phyloP scores from a whole-genome alignment of 2,329 filamentous ascomycete species.

The Corniculantispora saksenae region DNA sequence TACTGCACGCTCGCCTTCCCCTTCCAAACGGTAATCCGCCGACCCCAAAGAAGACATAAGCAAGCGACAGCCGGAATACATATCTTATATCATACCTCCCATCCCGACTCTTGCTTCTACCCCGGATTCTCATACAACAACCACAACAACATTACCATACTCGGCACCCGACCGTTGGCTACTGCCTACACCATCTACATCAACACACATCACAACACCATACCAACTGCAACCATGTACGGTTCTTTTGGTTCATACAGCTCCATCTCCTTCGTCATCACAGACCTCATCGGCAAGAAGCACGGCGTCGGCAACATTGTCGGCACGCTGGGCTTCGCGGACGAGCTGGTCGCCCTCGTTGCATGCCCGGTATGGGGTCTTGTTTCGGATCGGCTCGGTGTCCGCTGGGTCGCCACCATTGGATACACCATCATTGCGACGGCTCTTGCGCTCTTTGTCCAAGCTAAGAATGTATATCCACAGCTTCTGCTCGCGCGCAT shows the following conservation, averaged over 20 bases:
- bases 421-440: slow-evolving; percentile 83
- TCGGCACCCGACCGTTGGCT: neutral
- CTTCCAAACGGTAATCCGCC: slow-evolving; percentile 4
- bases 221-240: slow-evolving; percentile 43
- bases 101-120: slow-evolving; percentile 1
- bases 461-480: slow-evolving; percentile 84
- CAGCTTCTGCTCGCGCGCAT: slow-evolving; percentile 82
- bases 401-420: slow-evolving; percentile 69
- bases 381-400: slow-evolving; percentile 74
- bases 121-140: slow-evolving; percentile 1
- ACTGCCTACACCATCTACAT: neutral
- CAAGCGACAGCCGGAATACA: slow-evolving; percentile 12
- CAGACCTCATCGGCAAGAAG: slow-evolving; percentile 75
- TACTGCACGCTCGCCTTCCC: slow-evolving; percentile 3
- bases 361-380: slow-evolving; percentile 81
- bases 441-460: slow-evolving; percentile 77
- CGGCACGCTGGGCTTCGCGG: slow-evolving; percentile 80
- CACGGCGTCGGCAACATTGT: slow-evolving; percentile 76
- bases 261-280: slow-evolving; percentile 81
- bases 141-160: neutral
- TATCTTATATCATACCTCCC: slow-evolving; percentile 11
- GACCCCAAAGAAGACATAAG: slow-evolving; percentile 9
- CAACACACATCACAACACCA: slow-evolving; percentile 25
- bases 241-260: slow-evolving; percentile 61
- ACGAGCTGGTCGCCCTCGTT: slow-evolving; percentile 78